Percentiles rank a stretch among this genome's conserved stretches.
Conservation (phyloP, 805 yeast species). For the Pichia thaimueangensis region DNA sequence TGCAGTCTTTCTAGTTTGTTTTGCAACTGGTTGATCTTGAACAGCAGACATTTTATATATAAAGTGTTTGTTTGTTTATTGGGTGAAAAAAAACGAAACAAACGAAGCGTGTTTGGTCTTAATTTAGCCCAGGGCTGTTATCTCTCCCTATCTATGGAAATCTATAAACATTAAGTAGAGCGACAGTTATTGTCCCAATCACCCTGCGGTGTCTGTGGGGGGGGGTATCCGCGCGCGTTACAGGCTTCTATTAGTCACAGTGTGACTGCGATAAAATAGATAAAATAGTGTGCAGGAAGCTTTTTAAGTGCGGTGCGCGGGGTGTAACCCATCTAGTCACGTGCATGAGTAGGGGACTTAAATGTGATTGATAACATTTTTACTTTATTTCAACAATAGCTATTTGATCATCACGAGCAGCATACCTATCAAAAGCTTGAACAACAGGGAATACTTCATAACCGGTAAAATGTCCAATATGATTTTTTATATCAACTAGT, state of each 20-base stretch:
- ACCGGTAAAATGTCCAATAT: constrained; percentile 2
- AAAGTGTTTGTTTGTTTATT: neutral
- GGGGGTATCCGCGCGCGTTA: neutral
- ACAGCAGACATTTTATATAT: constrained; percentile 36
- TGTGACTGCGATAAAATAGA: neutral
- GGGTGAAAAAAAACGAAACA: neutral
- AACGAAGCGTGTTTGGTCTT: no score
- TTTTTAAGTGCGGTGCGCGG: constrained; percentile 12
- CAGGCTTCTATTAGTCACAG: neutral
- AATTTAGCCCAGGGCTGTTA: no score
- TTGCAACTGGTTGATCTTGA: constrained; percentile 82
- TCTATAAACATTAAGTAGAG: no score
- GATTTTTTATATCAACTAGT: neutral
- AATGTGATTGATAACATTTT: neutral
- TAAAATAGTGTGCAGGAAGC: neutral
- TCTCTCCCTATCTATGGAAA: no score
- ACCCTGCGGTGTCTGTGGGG: no score
- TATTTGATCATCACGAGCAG: constrained; percentile 4
- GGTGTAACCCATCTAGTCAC: neutral
- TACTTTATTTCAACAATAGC: constrained; percentile 12
- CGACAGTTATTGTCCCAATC: no score
- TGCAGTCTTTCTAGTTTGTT: constrained; percentile 83
- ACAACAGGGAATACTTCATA: constrained; percentile 23
- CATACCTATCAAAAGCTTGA: constrained; percentile 11
- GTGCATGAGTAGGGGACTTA: neutral